These are phyloP conservation scores for Paramecium sonneborni DNA, from an alignment of 73 alveolate genomes.

Conservation along the genomic window DNA sequence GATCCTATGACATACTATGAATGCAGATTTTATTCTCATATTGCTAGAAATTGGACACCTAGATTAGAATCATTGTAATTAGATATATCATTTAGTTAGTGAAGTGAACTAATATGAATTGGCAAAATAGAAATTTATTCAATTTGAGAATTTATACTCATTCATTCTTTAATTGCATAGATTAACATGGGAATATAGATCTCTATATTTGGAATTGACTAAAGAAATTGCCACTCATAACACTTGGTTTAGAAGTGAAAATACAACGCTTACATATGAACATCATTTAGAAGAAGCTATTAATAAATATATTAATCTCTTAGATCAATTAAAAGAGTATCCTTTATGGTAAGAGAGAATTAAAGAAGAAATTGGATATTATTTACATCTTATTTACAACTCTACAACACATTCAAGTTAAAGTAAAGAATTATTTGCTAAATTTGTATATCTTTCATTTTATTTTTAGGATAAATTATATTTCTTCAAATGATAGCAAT, in stretches of 20 bases:
- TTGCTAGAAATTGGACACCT: conserved; percentile 39
- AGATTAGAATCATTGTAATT: background rate
- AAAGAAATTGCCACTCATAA: conserved; percentile 38
- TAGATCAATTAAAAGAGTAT: conserved; percentile 26
- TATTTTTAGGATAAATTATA: conserved; percentile 46
- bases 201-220: conserved; percentile 12
- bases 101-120: background rate
- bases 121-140: background rate
- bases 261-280: background rate
- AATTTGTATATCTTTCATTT: conserved; percentile 14
- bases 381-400: conserved; percentile 38
- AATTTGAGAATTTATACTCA: conserved; percentile 31
- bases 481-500: conserved; percentile 34
- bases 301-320: background rate
- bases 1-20: conserved; percentile 42
- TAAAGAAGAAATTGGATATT: conserved; percentile 46
- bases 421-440: conserved; percentile 4
- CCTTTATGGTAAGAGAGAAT: conserved; percentile 45
- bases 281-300: conserved; percentile 20
- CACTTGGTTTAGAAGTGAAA: conserved; percentile 42
- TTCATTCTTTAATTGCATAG: background rate
- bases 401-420: background rate
- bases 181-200: conserved; percentile 33
- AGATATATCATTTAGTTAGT: background rate
- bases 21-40: conserved; percentile 17